Evolutionary conservation across 2,329 filamentous ascomycete species (phyloP).

Genomic region (Diaporthe citri): DNA sequence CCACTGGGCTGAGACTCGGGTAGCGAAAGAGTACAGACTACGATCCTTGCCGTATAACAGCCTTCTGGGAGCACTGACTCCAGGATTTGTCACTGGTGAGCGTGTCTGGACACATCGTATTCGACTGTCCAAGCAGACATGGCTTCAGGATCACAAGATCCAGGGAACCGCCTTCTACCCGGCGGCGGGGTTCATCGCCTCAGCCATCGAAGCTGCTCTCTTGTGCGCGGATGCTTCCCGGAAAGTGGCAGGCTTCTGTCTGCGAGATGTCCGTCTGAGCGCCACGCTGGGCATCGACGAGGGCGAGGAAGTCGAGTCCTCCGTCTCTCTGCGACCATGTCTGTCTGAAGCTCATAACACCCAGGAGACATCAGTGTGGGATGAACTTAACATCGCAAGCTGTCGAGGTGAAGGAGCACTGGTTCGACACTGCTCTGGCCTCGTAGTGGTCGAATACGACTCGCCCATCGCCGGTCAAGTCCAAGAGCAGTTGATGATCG

Average conservation of each 20-base stretch:
- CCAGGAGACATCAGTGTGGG: neutral
- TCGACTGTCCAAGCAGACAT: neutral
- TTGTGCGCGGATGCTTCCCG: neutral
- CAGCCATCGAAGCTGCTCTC: neutral
- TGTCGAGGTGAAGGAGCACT: neutral
- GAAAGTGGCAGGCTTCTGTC: neutral
- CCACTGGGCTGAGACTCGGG: constrained; percentile 55
- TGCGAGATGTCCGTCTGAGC: neutral
- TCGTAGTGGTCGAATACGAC: neutral
- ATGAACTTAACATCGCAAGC: neutral
- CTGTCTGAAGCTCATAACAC: neutral
- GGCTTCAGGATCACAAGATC: neutral
- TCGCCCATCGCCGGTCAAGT: neutral
- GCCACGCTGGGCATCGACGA: neutral
- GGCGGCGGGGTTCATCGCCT: neutral
- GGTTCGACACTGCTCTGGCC: neutral
- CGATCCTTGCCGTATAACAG: neutral
- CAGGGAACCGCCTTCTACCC: neutral
- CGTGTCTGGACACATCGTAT: constrained; percentile 4
- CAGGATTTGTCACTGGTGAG: neutral
- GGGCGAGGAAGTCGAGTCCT: neutral
- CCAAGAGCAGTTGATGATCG: neutral
- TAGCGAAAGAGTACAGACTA: constrained; percentile 46
- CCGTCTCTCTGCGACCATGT: neutral
- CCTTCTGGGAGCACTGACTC: constrained; percentile 1